Evolutionary conservation across 192 early-diverging fungal genomes (phyloP).

Genomic region (Spizellomyces punctatus): DNA sequence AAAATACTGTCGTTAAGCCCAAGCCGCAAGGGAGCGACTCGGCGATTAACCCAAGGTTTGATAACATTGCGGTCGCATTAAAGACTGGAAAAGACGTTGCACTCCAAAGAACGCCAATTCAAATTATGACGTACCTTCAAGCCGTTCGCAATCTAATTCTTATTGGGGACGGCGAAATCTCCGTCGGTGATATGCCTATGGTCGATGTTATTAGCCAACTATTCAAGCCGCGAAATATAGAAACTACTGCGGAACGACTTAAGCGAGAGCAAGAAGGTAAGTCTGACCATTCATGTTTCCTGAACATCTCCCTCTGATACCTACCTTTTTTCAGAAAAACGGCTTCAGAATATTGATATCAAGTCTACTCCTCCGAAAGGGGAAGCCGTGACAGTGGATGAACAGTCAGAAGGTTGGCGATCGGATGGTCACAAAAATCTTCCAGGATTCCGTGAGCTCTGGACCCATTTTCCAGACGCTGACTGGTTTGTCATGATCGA

Average conservation of each 20-base stretch:
- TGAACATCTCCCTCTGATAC: neutral
- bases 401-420: slow-evolving; percentile 51
- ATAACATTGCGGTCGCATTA: slow-evolving; percentile 49
- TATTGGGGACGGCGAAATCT: slow-evolving; percentile 51
- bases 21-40: neutral
- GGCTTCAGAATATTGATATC: neutral
- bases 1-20: neutral
- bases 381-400: slow-evolving; percentile 39
- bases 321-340: neutral
- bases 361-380: neutral
- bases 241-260: neutral
- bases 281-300: neutral
- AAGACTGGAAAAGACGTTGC: slow-evolving; percentile 58
- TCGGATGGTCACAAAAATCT: slow-evolving; percentile 62
- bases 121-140: slow-evolving; percentile 50
- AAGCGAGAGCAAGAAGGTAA: neutral
- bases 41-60: slow-evolving; percentile 21
- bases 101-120: slow-evolving; percentile 46
- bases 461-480: slow-evolving; percentile 53
- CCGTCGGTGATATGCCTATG: slow-evolving; percentile 46
- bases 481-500: slow-evolving; percentile 68
- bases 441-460: slow-evolving; percentile 52
- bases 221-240: slow-evolving; percentile 24
- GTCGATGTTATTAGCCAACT: slow-evolving; percentile 50
- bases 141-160: slow-evolving; percentile 49